A percentile compares a stretch with the other conserved stretches of the same genome.
These are phyloP conservation scores for Pyrus hybrid DNA, from an alignment of 331 rosid species.

Conservation along the genomic window DNA sequence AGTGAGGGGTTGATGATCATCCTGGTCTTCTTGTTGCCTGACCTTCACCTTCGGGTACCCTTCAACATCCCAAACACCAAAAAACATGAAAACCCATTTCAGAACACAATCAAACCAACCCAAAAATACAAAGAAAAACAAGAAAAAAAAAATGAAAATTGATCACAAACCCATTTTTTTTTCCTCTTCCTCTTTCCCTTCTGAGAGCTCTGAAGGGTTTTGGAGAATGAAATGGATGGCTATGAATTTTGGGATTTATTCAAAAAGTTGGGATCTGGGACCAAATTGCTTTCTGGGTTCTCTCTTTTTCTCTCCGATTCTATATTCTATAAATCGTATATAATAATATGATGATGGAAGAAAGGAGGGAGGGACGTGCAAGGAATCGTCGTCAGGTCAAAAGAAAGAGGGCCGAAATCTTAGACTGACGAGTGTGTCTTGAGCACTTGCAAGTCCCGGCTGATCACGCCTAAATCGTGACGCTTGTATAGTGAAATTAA, in stretches of 20 bases:
- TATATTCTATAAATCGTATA: not conserved
- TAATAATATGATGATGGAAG: not conserved
- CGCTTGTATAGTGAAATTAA: not conserved
- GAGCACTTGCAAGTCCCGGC: not conserved
- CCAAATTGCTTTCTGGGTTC: not conserved
- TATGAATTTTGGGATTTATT: not conserved
- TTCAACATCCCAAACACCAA: conserved; percentile 6
- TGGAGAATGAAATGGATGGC: not conserved
- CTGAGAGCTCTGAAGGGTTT: not conserved
- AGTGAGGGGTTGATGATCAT: conserved; percentile 20
- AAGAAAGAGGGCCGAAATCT: not conserved
- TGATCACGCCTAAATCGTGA: not conserved
- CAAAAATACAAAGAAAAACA: not conserved
- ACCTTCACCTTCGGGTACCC: conserved; percentile 83
- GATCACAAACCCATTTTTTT: conserved; percentile 6
- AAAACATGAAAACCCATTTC: conserved; percentile 11
- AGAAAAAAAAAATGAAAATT: not conserved
- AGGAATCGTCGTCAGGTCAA: not conserved
- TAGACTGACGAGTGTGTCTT: not conserved
- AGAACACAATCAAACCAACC: not conserved
- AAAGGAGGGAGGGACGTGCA: not conserved
- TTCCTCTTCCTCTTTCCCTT: not conserved
- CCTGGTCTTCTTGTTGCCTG: conserved; percentile 27
- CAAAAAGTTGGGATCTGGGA: not conserved
- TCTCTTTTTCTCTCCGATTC: not conserved